phyloP scores from a whole-genome alignment of 495 filamentous ascomycete species.

The Collariella sp. region DNA sequence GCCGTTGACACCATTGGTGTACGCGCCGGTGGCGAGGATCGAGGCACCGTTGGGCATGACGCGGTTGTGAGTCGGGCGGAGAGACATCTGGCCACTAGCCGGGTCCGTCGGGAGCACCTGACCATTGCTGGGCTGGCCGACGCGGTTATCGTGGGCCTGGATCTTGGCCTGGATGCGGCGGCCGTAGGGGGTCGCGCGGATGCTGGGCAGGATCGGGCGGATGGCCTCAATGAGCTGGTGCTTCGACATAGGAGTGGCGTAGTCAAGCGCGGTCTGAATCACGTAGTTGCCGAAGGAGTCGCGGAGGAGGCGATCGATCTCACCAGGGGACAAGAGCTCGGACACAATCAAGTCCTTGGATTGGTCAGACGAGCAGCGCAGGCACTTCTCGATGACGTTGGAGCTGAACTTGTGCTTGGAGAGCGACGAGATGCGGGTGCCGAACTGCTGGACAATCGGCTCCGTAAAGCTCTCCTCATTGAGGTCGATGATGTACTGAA shows the following conservation, averaged over 20 bases:
- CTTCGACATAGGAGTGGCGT: constrained; percentile 62
- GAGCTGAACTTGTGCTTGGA: constrained; percentile 99
- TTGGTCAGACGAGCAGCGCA: constrained; percentile 62
- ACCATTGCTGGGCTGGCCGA: constrained; percentile 18
- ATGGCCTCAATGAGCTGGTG: constrained; percentile 68
- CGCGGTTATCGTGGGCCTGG: constrained; percentile 36
- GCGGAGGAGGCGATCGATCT: constrained; percentile 78
- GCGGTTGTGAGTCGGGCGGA: constrained; percentile 28
- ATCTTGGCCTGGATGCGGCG: constrained; percentile 89
- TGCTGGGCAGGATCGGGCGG: constrained; percentile 69
- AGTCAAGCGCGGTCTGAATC: constrained; percentile 90
- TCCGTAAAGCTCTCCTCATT: constrained; percentile 74
- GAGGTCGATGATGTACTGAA: constrained; percentile 96
- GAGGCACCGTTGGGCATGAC: constrained; percentile 25
- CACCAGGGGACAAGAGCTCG: constrained; percentile 64
- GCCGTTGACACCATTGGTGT: constrained; percentile 25
- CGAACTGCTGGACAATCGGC: constrained; percentile 70
- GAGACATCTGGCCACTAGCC: constrained; percentile 34
- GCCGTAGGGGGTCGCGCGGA: constrained; percentile 84
- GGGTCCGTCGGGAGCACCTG: constrained; percentile 32
- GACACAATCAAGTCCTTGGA: constrained; percentile 74
- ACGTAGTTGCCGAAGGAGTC: constrained; percentile 97
- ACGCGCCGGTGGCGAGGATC: constrained; percentile 19
- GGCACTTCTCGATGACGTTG: constrained; percentile 96
- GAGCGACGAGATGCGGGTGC: constrained; percentile 59